These are phyloP conservation scores for Agaricus sinodeliciosus DNA, from an alignment of 768 basidiomycete species.

Conservation along the genomic window DNA sequence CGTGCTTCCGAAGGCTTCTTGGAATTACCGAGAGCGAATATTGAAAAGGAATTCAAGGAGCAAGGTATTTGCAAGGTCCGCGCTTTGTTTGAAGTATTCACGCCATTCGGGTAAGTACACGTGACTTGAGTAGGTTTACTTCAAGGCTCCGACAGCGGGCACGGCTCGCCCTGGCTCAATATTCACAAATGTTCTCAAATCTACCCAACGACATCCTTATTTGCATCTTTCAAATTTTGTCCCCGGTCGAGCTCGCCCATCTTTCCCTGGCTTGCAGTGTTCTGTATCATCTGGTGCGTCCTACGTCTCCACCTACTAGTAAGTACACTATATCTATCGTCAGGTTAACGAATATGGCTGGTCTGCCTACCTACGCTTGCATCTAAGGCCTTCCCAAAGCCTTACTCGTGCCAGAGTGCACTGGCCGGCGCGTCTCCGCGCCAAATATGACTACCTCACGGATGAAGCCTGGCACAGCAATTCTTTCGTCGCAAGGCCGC, in stretches of 20 bases:
- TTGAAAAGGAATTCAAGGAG: too few relatives aligned
- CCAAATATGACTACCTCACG: slow-evolving; percentile 43
- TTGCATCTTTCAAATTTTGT: slow-evolving; percentile 40
- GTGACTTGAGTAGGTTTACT: neutral
- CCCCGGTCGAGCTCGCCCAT: slow-evolving; percentile 33
- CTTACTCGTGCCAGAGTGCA: slow-evolving; percentile 32
- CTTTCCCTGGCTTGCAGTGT: slow-evolving; percentile 34
- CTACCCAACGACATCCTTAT: slow-evolving; percentile 55
- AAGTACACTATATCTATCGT: neutral
- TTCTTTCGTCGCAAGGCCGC: slow-evolving; percentile 56
- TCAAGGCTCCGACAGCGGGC: neutral
- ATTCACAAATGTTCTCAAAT: slow-evolving; percentile 16
- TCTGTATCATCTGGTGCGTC: slow-evolving; percentile 39
- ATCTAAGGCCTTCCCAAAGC: slow-evolving; percentile 51
- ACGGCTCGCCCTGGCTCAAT: neutral
- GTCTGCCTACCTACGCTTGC: slow-evolving; percentile 39
- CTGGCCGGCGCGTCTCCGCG: slow-evolving; percentile 40
- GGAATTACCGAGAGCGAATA: too few relatives aligned
- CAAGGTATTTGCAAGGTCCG: too few relatives aligned
- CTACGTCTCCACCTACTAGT: neutral
- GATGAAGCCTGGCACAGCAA: slow-evolving; percentile 47
- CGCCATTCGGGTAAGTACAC: too few relatives aligned
- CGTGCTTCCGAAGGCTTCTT: too few relatives aligned
- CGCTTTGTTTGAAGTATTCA: too few relatives aligned
- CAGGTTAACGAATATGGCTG: slow-evolving; percentile 63